Evolutionary conservation across 2,329 filamentous ascomycete species (phyloP).

Genomic region (Penicillium sp.): DNA sequence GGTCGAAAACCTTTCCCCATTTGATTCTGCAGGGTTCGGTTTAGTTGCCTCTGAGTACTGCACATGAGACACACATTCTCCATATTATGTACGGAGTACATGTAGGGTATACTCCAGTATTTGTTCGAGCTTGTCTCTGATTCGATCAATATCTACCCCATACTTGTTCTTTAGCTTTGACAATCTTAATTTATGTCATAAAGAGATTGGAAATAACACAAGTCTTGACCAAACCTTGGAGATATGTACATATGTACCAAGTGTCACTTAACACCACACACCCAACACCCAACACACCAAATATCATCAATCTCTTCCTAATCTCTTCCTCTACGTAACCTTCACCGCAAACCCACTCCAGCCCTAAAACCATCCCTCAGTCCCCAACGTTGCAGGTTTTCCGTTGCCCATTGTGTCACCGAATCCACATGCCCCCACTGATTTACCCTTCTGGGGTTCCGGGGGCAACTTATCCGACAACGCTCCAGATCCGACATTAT

Average conservation of each 20-base stretch:
- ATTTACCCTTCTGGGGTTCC: constrained; percentile 1
- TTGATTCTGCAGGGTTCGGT: constrained; percentile 3
- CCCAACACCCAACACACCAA: neutral
- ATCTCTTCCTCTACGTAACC: neutral
- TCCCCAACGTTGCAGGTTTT: neutral
- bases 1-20: neutral
- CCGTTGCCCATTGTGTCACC: constrained; percentile 1
- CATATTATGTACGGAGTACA: neutral
- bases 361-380: neutral
- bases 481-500: neutral
- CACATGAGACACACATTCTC: neutral
- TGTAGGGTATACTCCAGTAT: too few relatives aligned
- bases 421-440: constrained; percentile 5
- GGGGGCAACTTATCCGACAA: constrained; percentile 7
- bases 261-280: neutral
- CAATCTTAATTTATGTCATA: neutral
- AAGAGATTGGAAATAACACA: neutral
- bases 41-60: constrained; percentile 2
- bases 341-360: neutral
- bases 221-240: neutral
- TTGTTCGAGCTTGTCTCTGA: neutral
- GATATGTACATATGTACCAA: neutral
- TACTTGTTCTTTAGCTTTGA: neutral
- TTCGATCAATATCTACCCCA: neutral
- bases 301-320: neutral